Base-by-base conservation (phyloP, 2,329 filamentous ascomycete genomes). In the Trichoderma sp. region DNA sequence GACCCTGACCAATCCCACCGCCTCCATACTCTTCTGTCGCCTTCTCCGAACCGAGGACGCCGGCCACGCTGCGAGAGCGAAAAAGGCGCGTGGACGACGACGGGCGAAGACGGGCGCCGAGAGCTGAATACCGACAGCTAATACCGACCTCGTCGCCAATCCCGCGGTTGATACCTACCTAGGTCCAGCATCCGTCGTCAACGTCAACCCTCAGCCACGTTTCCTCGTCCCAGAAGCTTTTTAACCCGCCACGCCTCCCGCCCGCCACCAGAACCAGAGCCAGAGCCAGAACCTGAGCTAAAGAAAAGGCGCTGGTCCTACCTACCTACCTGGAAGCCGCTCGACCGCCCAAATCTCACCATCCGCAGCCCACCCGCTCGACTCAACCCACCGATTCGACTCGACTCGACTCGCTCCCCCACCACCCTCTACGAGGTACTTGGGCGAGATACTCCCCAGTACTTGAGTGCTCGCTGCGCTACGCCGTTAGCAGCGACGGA, bases 41-140 rank as follows among this genome's bases (percentile, higher is more conserved):
- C 71, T 71, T 71, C 68, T 46, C 72, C 71, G 71, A 72, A 61
- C 67, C 70, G 68, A 70, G 46, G 64, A 59, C 52, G 46, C 68
- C 68, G 60, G 24, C 7, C 24, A 13, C 26, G 21, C 51, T 56
- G 37, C 51, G 30, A 28, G 8, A 26, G 13, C 24, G 21, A 37
- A 26, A 28, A 56, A 34, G n/a, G 28, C 54, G n/a, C 34, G 16
- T 43, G 34, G 56, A 59, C 56, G 21, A 21, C 18, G 56, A 39
- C 32, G 56, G 34, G 28, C 28, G 26, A 28, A 39, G 34, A 34
- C 30, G 56, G 46, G 21, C n/a, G 46, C n/a, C 39, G 24, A 43
- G 21, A 18, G 30, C 13, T 28, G 24, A 64, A 51, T 24, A 18
- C 30, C 30, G 37, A 34, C 16, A 21, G 6, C 18, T 49, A 34